Conservation (phyloP, 2,329 filamentous ascomycete species). For the Shiraia bambusicola region DNA sequence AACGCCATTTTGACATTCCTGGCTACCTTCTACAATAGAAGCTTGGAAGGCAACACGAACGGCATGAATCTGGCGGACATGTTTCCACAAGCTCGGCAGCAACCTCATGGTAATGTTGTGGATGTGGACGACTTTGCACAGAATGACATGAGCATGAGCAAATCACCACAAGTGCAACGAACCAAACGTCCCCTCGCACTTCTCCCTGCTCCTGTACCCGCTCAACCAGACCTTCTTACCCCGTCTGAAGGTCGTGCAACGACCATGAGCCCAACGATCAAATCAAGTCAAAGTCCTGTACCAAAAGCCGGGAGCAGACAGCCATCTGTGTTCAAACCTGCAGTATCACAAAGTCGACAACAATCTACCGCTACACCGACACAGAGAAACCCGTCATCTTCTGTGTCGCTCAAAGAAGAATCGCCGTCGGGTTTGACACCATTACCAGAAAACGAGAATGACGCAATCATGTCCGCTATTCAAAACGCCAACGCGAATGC, state of each 20-base stretch:
- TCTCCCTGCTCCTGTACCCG: slow-evolving; percentile 35
- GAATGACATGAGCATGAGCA: slow-evolving; percentile 38
- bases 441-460: slow-evolving; percentile 47
- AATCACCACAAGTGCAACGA: slow-evolving; percentile 41
- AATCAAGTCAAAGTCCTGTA: slow-evolving; percentile 30
- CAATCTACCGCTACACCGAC: slow-evolving; percentile 11
- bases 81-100: slow-evolving; percentile 67
- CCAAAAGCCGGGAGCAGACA: slow-evolving; percentile 22
- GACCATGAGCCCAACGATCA: slow-evolving; percentile 33
- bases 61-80: slow-evolving; percentile 80
- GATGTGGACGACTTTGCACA: slow-evolving; percentile 60
- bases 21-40: slow-evolving; percentile 93
- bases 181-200: slow-evolving; percentile 41
- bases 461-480: slow-evolving; percentile 56
- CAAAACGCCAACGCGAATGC: slow-evolving; percentile 41
- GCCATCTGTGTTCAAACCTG: slow-evolving; percentile 27
- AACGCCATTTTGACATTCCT: slow-evolving; percentile 98
- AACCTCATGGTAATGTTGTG: slow-evolving; percentile 60
- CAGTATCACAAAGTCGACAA: slow-evolving; percentile 18
- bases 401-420: slow-evolving; percentile 44
- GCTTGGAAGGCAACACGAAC: slow-evolving; percentile 77
- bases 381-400: slow-evolving; percentile 13
- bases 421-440: slow-evolving; percentile 40
- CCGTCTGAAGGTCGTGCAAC: slow-evolving; percentile 29
- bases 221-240: slow-evolving; percentile 27